These are phyloP conservation scores for Tulasnella calospora DNA, from an alignment of 768 basidiomycete genomes.

Conservation along the genomic window DNA sequence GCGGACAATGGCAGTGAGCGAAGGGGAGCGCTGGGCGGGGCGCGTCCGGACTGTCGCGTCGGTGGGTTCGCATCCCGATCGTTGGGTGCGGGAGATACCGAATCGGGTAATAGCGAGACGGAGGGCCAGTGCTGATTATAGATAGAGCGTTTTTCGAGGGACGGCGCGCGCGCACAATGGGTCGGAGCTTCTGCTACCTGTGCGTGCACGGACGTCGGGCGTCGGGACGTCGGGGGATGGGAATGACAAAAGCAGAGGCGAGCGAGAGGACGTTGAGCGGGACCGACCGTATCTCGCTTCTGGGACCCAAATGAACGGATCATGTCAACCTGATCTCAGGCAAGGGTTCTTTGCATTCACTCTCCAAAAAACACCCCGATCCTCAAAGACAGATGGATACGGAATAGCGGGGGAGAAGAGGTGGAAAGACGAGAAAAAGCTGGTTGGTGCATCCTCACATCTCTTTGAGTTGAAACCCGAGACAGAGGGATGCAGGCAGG, in stretches of 20 bases:
- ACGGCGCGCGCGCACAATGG: not conserved
- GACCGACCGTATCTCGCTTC: slow-evolving; percentile 2
- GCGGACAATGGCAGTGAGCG: slow-evolving; percentile 1
- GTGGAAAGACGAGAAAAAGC: not conserved
- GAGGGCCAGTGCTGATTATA: not conserved
- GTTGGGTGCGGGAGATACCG: slow-evolving; percentile 7
- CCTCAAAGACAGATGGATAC: not conserved
- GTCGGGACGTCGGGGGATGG: not conserved
- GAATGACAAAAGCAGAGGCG: not conserved
- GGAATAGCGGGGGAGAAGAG: not conserved
- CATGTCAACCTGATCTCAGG: slow-evolving; percentile 7
- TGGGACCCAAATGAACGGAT: not conserved
- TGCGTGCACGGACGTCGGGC: not conserved
- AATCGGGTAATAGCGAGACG: not conserved
- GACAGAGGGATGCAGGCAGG: not conserved
- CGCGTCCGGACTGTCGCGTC: not conserved
- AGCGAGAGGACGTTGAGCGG: not conserved
- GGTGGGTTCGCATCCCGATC: not conserved
- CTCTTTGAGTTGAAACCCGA: not conserved
- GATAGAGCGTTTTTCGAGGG: not conserved
- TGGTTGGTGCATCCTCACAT: not conserved
- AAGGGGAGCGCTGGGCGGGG: not conserved
- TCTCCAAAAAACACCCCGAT: slow-evolving; percentile 1
- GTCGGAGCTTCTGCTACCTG: not conserved
- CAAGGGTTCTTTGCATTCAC: not conserved